Evolutionary conservation across 192 early-diverging fungal species (phyloP).

Genomic region (Backusella sp.): DNA sequence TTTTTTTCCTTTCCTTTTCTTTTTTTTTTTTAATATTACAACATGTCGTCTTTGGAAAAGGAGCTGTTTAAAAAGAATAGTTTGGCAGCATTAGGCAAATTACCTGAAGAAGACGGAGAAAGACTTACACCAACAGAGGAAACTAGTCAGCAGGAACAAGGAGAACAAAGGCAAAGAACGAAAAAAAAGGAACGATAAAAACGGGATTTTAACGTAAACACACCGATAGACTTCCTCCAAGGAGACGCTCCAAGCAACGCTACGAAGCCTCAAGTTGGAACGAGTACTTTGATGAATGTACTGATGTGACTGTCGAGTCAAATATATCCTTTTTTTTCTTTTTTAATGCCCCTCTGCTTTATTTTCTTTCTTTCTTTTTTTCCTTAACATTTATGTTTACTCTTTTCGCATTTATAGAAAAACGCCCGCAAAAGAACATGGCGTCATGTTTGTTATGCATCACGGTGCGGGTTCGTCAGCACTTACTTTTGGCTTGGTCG

Average conservation of each 20-base stretch:
- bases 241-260: neutral
- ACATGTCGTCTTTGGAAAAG: conserved; percentile 31
- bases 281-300: conserved; percentile 55
- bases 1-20: no score
- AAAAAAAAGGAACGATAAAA: neutral
- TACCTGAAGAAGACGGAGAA: conserved; percentile 9
- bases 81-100: conserved; percentile 4
- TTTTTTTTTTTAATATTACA: conserved; percentile 1
- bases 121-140: neutral
- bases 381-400: conserved; percentile 20
- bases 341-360: neutral
- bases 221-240: conserved; percentile 1
- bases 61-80: conserved; percentile 24
- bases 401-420: conserved; percentile 47
- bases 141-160: neutral
- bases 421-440: conserved; percentile 29
- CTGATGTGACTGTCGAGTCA: conserved; percentile 31
- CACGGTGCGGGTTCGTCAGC: conserved; percentile 78
- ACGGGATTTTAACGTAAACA: neutral
- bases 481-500: conserved; percentile 64
- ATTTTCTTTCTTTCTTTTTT: neutral
- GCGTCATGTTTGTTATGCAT: conserved; percentile 74
- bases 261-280: conserved; percentile 51
- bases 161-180: neutral
- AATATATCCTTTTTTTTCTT: conserved; percentile 40